Evolutionary conservation across 202 grass and related monocot species (phyloP).

Genomic region (Schoenoplectus triqueter): DNA sequence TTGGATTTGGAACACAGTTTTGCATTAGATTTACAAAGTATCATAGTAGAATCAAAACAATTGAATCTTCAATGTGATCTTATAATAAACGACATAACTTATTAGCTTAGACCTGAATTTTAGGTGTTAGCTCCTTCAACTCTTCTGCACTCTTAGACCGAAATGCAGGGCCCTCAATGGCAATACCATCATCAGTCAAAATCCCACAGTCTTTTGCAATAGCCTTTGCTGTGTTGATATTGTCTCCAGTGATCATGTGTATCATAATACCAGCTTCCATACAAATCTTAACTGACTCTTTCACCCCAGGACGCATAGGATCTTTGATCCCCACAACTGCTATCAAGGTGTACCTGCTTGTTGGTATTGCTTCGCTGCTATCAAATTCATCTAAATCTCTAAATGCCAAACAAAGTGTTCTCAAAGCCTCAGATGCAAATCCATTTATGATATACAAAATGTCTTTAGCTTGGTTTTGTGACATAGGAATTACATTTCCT

Average conservation of each 20-base stretch:
- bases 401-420: conserved; percentile 87
- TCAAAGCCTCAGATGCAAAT: conserved; percentile 77
- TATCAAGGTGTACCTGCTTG: conserved; percentile 75
- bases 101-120: conserved; percentile 65
- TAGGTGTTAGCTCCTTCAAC: conserved; percentile 72
- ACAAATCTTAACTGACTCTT: conserved; percentile 78
- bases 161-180: conserved; percentile 76
- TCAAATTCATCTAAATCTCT: conserved; percentile 72
- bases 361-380: conserved; percentile 53
- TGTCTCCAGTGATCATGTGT: conserved; percentile 89
- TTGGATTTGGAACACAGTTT: neutral
- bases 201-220: conserved; percentile 96
- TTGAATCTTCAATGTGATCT: neutral
- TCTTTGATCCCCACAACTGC: conserved; percentile 93
- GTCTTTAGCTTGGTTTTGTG: conserved; percentile 49
- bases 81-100: conserved; percentile 18
- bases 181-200: conserved; percentile 81
- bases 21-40: neutral
- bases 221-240: conserved; percentile 94
- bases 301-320: conserved; percentile 78
- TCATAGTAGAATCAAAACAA: neutral
- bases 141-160: conserved; percentile 64
- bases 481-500: conserved; percentile 52
- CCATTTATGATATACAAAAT: conserved; percentile 59
- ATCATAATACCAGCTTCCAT: conserved; percentile 81